Conservation (phyloP, 805 yeast genomes). For the Starmerella lactis-condensi region DNA sequence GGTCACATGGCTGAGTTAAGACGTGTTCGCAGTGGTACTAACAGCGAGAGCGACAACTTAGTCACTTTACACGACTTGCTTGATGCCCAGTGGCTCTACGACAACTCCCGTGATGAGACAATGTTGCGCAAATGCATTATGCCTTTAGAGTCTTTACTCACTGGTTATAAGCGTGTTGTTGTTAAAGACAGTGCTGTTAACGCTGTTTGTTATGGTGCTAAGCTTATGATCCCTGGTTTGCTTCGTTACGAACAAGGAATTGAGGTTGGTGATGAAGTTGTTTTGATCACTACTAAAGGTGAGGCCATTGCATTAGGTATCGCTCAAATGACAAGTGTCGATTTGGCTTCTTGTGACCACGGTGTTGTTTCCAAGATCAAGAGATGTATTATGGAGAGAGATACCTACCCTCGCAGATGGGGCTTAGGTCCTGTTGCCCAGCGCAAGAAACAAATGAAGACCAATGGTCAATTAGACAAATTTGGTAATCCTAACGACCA, state of each 20-base stretch:
- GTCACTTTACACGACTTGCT: constrained; percentile 93
- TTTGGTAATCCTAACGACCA: constrained; percentile 83
- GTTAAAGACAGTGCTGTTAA: constrained; percentile 91
- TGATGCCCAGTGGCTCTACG: constrained; percentile 97
- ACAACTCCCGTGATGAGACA: constrained; percentile 91
- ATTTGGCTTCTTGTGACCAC: constrained; percentile 89
- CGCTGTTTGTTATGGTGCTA: constrained; percentile 97
- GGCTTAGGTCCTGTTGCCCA: constrained; percentile 97
- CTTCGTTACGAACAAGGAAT: constrained; percentile 95
- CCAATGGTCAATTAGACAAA: constrained; percentile 92
- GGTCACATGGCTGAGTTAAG: constrained; percentile 99
- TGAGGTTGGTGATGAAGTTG: constrained; percentile 94
- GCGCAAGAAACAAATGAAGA: constrained; percentile 94
- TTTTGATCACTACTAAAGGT: constrained; percentile 95
- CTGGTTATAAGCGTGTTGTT: constrained; percentile 92
- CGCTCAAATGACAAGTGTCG: constrained; percentile 98
- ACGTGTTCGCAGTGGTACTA: constrained; percentile 95
- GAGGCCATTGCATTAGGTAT: constrained; percentile 97
- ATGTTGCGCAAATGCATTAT: constrained; percentile 84
- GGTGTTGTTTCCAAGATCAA: constrained; percentile 97
- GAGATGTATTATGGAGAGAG: constrained; percentile 99
- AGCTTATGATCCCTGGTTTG: constrained; percentile 95
- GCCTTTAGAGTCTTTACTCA: constrained; percentile 82
- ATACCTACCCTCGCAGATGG: constrained; percentile 98
- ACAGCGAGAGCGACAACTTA: constrained; percentile 73